These are phyloP conservation scores for Penicillium silybi DNA, from an alignment of 495 filamentous ascomycete species.

Conservation along the genomic window DNA sequence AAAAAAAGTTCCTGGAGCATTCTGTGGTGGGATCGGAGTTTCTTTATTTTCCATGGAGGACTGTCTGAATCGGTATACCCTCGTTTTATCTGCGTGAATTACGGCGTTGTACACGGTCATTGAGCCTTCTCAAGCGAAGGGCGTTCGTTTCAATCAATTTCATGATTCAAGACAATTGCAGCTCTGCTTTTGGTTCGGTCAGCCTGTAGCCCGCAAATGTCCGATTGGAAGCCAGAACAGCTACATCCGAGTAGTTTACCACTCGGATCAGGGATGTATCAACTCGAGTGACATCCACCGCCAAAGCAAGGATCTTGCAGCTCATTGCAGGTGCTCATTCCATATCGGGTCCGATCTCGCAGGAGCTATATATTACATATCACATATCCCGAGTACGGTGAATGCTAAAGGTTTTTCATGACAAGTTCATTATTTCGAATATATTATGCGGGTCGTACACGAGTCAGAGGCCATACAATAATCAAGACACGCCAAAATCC, in stretches of 20 bases:
- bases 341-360: neutral
- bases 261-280: too few relatives aligned
- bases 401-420: neutral
- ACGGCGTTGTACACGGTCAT: constrained; percentile 7
- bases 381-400: neutral
- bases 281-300: neutral
- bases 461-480: neutral
- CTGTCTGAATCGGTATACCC: constrained; percentile 16
- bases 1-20: constrained; percentile 10
- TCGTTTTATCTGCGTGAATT: constrained; percentile 11
- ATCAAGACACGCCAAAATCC: neutral
- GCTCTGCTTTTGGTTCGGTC: neutral
- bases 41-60: neutral
- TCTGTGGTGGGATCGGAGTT: neutral
- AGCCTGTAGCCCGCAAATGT: neutral
- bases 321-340: too few relatives aligned
- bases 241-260: neutral
- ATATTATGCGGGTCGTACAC: neutral
- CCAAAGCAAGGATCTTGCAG: constrained; percentile 4
- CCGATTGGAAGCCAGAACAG: neutral
- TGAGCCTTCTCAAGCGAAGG: neutral
- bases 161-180: neutral
- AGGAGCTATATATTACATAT: neutral
- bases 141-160: neutral
- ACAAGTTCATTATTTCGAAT: neutral